Conservation (phyloP, 495 filamentous ascomycete genomes). For the Aspergillus conjunctus region DNA sequence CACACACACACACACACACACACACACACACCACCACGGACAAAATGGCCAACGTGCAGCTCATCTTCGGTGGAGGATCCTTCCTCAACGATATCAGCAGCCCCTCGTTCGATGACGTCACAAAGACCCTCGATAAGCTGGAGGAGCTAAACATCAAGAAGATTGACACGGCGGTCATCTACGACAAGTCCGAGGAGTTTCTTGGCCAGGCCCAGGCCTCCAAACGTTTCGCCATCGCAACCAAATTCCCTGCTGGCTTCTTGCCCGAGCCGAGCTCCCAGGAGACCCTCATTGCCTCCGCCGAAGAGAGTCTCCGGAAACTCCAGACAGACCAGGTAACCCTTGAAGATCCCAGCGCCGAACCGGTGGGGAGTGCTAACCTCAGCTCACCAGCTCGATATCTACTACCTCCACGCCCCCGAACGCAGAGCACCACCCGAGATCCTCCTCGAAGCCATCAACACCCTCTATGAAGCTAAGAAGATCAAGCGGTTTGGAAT, state of each 20-base stretch:
- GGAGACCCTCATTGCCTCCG: slow-evolving; percentile 25
- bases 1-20: no score
- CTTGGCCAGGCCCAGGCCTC: slow-evolving; percentile 29
- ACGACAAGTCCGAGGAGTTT: slow-evolving; percentile 29
- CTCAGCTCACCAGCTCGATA: slow-evolving; percentile 35
- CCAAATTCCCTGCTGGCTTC: slow-evolving; percentile 37
- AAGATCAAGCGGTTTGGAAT: slow-evolving; percentile 47
- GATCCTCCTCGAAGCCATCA: slow-evolving; percentile 43
- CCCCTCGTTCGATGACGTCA: not conserved
- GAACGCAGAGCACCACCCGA: slow-evolving; percentile 46
- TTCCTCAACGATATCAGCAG: not conserved
- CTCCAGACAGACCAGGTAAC: slow-evolving; percentile 25
- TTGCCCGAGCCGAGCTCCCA: slow-evolving; percentile 23
- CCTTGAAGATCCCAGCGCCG: not conserved
- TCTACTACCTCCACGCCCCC: slow-evolving; percentile 49
- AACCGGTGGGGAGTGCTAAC: not conserved
- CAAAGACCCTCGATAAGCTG: slow-evolving; percentile 17
- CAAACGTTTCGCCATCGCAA: slow-evolving; percentile 37
- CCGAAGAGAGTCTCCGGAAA: slow-evolving; percentile 18
- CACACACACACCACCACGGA: no score
- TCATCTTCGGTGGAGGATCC: no score
- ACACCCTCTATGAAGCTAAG: slow-evolving; percentile 39
- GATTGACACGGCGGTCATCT: slow-evolving; percentile 42
- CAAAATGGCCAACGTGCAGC: no score
- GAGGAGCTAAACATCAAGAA: slow-evolving; percentile 27